These are phyloP conservation scores for Labyrinthula sp. DNA, from an alignment of 352 stramenopile species.

Conservation along the genomic window DNA sequence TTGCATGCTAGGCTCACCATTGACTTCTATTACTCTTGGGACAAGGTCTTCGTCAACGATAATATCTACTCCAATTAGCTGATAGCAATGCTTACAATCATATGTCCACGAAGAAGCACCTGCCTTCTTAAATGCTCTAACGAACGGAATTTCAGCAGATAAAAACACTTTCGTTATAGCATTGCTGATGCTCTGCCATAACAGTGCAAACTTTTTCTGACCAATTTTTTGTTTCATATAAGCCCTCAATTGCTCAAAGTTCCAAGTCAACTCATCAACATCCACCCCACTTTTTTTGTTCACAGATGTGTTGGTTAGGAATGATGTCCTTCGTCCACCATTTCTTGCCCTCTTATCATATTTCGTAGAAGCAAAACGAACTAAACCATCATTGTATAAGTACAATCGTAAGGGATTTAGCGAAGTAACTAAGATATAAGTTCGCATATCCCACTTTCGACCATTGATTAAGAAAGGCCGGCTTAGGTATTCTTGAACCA, in stretches of 20 bases:
- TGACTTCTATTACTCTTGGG: conserved; percentile 25
- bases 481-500: conserved; percentile 55
- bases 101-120: conserved; percentile 11
- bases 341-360: conserved; percentile 38
- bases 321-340: conserved; percentile 16
- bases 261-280: conserved; percentile 25
- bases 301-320: conserved; percentile 27
- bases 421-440: conserved; percentile 64
- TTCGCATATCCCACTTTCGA: conserved; percentile 70
- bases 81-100: conserved; percentile 22
- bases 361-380: conserved; percentile 59
- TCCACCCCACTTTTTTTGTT: conserved; percentile 27
- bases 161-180: conserved; percentile 16
- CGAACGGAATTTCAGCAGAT: conserved; percentile 12
- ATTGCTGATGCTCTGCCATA: conserved; percentile 22
- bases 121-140: conserved; percentile 26
- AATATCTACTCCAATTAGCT: conserved; percentile 24
- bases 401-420: conserved; percentile 59
- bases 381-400: conserved; percentile 64
- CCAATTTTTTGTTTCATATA: conserved; percentile 14
- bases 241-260: conserved; percentile 17
- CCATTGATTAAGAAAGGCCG: conserved; percentile 58
- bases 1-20: conserved; percentile 28
- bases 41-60: conserved; percentile 28
- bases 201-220: conserved; percentile 10